Base-by-base conservation (phyloP, 768 basidiomycete species). In the Cystofilobasidium ferigula region DNA sequence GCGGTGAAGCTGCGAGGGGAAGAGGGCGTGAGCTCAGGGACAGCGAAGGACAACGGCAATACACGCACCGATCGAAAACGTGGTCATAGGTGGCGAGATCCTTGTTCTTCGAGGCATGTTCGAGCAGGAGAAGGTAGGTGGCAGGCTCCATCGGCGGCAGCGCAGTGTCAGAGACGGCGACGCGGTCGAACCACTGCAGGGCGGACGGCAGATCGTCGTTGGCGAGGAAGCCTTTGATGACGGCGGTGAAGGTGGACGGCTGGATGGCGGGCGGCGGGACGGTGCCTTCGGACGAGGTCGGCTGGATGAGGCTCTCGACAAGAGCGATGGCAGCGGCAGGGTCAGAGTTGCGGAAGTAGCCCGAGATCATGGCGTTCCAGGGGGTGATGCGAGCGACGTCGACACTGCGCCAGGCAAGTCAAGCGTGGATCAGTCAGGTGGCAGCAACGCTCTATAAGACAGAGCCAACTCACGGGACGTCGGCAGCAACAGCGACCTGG, bases 301-400 rank as follows among this genome's bases (percentile, higher is more conserved):
- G 63, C 6, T 18, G 24, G 32, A 57, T 59, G 2, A 64, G 45
- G 45, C 22, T 40, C 24, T 72, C 70, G 59, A 72, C 36, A 35
- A 72, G 42, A 0, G 56, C 64, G 51, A 71, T 57, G 5, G 69
- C 71, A 13, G 60, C 62, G 0, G 69, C 62, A 5, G 66, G 9
- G 57, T 72, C 5, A 40, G 78, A 78, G 14, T 79, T 74, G 16
- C 74, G 71, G 0, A 82, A 82, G 34, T 88, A 79, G 3, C 79
- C 78, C 38, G 82, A 79, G 14, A 89, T 72, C 74, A 90, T 82
- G n/a, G 79, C 62, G 3, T 73, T 68, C 85, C 86, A 89, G 0
- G 84, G 80, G 3, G 76, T 68, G 4, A 71, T 67, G 69, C 67
- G 43, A 4, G 54, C 36, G 83, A 79, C 74, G 22, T 83, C 79